Percentiles rank a stretch among this genome's conserved stretches.
phyloP scores from a whole-genome alignment of 345 rosid genomes.

The Salix caprea region DNA sequence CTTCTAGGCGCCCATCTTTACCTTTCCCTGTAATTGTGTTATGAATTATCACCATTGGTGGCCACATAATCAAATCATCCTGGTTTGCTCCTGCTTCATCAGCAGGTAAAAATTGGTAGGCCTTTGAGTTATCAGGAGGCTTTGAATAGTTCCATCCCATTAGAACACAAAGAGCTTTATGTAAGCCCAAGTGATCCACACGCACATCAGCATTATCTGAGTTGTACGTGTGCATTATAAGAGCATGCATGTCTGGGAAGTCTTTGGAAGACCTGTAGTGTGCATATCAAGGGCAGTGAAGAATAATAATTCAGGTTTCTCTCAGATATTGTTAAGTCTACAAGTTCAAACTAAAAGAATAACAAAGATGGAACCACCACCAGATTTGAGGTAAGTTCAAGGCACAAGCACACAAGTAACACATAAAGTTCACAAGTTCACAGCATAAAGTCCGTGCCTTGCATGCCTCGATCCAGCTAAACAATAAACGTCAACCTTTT shows the following conservation, averaged over 20 bases:
- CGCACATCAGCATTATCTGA: slow-evolving; percentile 66
- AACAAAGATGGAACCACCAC: slow-evolving; percentile 13
- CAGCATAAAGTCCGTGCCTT: neutral
- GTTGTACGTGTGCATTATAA: slow-evolving; percentile 88
- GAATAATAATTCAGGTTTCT: slow-evolving; percentile 47
- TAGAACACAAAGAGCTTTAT: slow-evolving; percentile 89
- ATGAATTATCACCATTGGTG: slow-evolving; percentile 86
- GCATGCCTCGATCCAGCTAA: neutral
- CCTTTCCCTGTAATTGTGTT: slow-evolving; percentile 92
- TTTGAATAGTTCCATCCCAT: slow-evolving; percentile 89
- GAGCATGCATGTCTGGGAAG: slow-evolving; percentile 80
- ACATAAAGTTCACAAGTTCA: slow-evolving; percentile 3
- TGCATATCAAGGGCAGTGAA: slow-evolving; percentile 63
- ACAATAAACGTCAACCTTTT: neutral
- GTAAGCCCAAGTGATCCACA: slow-evolving; percentile 92
- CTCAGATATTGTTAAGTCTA: slow-evolving; percentile 24
- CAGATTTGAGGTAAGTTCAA: slow-evolving; percentile 6
- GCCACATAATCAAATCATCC: slow-evolving; percentile 95
- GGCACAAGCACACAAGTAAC: neutral
- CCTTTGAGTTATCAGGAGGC: slow-evolving; percentile 86
- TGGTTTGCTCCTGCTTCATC: slow-evolving; percentile 71
- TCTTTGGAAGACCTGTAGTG: slow-evolving; percentile 89
- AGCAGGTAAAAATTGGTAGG: slow-evolving; percentile 70
- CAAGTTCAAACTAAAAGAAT: slow-evolving; percentile 26
- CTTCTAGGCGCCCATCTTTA: slow-evolving; percentile 94